A percentile compares a stretch with the other conserved stretches of the same genome.
phyloP scores from a whole-genome alignment of 208 protist genomes.

The Borovskyia barvae region DNA sequence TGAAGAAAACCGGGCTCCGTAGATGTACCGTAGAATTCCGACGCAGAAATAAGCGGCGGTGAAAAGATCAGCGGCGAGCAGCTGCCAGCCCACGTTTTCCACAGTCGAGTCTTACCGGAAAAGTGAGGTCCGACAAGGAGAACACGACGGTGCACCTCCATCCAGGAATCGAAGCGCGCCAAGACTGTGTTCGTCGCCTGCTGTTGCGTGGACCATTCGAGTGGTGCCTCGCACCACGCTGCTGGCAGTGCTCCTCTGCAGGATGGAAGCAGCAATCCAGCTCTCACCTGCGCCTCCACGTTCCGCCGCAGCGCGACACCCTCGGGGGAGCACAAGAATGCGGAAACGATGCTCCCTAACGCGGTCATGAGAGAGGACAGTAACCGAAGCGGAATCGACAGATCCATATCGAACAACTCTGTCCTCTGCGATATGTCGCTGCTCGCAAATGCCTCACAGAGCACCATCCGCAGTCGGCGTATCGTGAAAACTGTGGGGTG shows the following conservation, averaged over 20 bases:
- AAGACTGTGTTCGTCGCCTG: conserved; percentile 13
- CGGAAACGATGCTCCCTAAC: conserved; percentile 23
- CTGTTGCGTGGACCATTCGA: background rate
- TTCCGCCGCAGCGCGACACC: conserved; percentile 34
- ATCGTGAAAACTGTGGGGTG: conserved; percentile 47
- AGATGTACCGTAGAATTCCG: conserved; percentile 67
- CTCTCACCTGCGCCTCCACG: conserved; percentile 42
- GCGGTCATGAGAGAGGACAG: conserved; percentile 21
- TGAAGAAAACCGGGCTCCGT: conserved; percentile 26
- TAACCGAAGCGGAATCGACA: background rate
- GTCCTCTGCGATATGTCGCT: background rate
- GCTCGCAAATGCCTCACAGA: conserved; percentile 30
- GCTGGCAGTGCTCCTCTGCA: conserved; percentile 7
- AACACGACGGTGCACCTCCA: conserved; percentile 45
- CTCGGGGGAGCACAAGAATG: conserved; percentile 37
- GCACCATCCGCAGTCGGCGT: conserved; percentile 34
- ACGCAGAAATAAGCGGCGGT: conserved; percentile 47
- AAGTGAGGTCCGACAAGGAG: conserved; percentile 68
- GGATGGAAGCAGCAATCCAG: conserved; percentile 24
- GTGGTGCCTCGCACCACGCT: background rate
- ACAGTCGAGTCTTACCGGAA: conserved; percentile 69
- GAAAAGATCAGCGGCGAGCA: conserved; percentile 46
- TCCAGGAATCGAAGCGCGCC: conserved; percentile 49
- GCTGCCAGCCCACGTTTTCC: conserved; percentile 52
- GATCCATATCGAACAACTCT: background rate